Evolutionary conservation across 257 asterid genomes (phyloP).

Genomic region (Ophiorrhiza pumila): DNA sequence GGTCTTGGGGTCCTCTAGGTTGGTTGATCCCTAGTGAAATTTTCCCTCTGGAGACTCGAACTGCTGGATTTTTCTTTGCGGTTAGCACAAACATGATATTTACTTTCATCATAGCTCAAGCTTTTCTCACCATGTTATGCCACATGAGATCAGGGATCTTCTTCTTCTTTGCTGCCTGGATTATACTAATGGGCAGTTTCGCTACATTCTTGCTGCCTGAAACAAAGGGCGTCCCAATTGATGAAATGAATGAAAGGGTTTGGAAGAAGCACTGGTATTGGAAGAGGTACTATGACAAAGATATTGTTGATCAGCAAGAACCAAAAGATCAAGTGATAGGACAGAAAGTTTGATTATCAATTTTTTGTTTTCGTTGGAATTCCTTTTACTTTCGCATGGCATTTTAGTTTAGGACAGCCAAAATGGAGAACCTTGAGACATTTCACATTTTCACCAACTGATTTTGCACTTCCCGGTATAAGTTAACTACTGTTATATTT

Average conservation of each 20-base stretch:
- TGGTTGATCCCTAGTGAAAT: constrained; percentile 64
- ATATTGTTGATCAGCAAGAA: not conserved
- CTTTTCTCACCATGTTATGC: constrained; percentile 53
- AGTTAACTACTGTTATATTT: too few relatives aligned
- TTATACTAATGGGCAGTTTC: constrained; percentile 33
- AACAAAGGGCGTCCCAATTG: constrained; percentile 53
- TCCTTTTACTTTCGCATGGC: not conserved
- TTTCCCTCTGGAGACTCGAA: constrained; percentile 42
- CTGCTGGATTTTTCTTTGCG: constrained; percentile 41
- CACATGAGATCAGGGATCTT: constrained; percentile 34
- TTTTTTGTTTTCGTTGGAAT: not conserved
- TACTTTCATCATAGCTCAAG: constrained; percentile 56
- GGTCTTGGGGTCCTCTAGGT: constrained; percentile 65
- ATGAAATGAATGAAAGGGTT: constrained; percentile 42
- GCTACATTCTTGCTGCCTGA: constrained; percentile 40
- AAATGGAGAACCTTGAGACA: too few relatives aligned
- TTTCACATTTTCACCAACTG: too few relatives aligned
- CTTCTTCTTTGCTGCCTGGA: constrained; percentile 48
- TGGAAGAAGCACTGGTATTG: constrained; percentile 50
- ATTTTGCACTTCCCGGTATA: too few relatives aligned
- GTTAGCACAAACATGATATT: constrained; percentile 47
- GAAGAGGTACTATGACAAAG: constrained; percentile 26
- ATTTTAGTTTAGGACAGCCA: not conserved
- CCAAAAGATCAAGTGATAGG: not conserved
- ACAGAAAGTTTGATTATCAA: not conserved